Evolutionary conservation across 208 protist species (phyloP).

Genomic region (Trypanosoma brucei): DNA sequence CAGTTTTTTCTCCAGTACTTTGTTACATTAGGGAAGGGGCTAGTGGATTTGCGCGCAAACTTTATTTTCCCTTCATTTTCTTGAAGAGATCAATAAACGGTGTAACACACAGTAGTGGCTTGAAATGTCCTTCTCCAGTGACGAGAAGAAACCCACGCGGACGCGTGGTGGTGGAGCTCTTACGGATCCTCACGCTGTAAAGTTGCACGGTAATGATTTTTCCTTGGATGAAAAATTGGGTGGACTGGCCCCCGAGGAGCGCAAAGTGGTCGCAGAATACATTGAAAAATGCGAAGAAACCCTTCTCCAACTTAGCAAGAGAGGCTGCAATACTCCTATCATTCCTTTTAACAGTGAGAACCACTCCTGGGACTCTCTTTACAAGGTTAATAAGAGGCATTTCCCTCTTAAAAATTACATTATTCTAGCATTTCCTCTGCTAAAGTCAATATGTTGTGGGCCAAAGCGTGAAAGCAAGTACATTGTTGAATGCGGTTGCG

Average conservation of each 20-base stretch:
- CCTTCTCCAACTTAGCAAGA: neutral
- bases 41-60: too few relatives aligned
- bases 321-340: neutral
- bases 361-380: slow-evolving; percentile 55
- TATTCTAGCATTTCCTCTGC: slow-evolving; percentile 59
- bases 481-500: slow-evolving; percentile 74
- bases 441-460: slow-evolving; percentile 31
- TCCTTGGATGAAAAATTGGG: slow-evolving; percentile 40
- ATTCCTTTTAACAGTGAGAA: neutral
- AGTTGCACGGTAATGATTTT: slow-evolving; percentile 72
- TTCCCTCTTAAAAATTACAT: slow-evolving; percentile 85
- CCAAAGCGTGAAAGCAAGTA: slow-evolving; percentile 3
- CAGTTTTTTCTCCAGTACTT: too few relatives aligned
- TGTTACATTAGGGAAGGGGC: too few relatives aligned
- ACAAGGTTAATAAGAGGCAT: slow-evolving; percentile 43
- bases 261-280: slow-evolving; percentile 29
- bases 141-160: slow-evolving; percentile 9
- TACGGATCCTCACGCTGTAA: slow-evolving; percentile 46
- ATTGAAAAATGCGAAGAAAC: slow-evolving; percentile 12
- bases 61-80: too few relatives aligned
- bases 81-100: too few relatives aligned
- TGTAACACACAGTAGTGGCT: too few relatives aligned
- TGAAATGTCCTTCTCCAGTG: too few relatives aligned
- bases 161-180: slow-evolving; percentile 40
- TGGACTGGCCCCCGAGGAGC: slow-evolving; percentile 28